Percentiles rank a stretch among this genome's conserved stretches.
Evolutionary conservation across 2,329 filamentous ascomycete species (phyloP).

Genomic region (Cytospora piceicola): DNA sequence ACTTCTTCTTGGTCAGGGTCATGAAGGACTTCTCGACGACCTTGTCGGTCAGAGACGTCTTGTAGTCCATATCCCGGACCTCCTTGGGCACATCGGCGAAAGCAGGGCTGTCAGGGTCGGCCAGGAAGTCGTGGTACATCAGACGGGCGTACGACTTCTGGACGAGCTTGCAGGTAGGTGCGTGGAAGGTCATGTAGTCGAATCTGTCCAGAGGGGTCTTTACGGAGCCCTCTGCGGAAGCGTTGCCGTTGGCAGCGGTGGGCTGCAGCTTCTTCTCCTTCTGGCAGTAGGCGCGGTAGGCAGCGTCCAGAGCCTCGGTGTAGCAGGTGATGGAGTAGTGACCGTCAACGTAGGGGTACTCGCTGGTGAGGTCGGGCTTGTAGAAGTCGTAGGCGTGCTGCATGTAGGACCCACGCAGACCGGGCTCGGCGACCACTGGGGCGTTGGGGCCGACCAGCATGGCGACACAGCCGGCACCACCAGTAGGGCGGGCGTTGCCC

Average conservation of each 20-base stretch:
- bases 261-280: conserved; percentile 66
- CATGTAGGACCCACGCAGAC: conserved; percentile 80
- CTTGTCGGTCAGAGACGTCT: conserved; percentile 80
- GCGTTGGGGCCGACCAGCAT: conserved; percentile 80
- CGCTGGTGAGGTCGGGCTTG: conserved; percentile 86
- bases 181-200: conserved; percentile 82
- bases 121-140: conserved; percentile 83
- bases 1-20: conserved; percentile 81
- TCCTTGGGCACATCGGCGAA: conserved; percentile 79
- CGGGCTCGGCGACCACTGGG: conserved; percentile 75
- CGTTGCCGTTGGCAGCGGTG: conserved; percentile 50
- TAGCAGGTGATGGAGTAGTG: conserved; percentile 85
- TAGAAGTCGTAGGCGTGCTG: conserved; percentile 87
- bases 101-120: conserved; percentile 65
- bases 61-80: conserved; percentile 77
- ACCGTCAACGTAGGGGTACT: conserved; percentile 84
- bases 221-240: conserved; percentile 52
- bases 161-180: conserved; percentile 85
- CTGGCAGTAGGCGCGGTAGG: conserved; percentile 80
- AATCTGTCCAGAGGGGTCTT: conserved; percentile 77
- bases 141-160: conserved; percentile 83
- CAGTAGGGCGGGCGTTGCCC: conserved; percentile 79
- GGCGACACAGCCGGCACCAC: conserved; percentile 78
- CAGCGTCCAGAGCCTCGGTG: conserved; percentile 76
- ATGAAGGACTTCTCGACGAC: conserved; percentile 86